Evolutionary conservation across 1,139 yeast species (phyloP).

Genomic region (Scheffersomyces titani): DNA sequence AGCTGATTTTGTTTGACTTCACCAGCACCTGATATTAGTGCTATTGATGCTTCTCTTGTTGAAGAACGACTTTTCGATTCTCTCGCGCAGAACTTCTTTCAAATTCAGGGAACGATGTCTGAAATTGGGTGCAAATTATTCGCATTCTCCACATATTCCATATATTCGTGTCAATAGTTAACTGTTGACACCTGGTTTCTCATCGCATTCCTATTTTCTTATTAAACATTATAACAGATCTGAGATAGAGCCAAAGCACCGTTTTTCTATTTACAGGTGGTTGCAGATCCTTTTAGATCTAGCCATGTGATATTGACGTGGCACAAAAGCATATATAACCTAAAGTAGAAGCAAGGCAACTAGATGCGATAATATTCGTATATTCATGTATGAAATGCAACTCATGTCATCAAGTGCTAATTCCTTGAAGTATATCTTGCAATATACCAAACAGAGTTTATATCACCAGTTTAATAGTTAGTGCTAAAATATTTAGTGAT

Average conservation of each 20-base stretch:
- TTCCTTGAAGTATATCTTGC: not conserved
- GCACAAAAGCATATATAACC: not conserved
- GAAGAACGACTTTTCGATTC: not conserved
- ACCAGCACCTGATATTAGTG: too few relatives aligned
- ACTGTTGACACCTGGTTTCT: not conserved
- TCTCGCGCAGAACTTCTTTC: not conserved
- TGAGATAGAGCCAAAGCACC: too few relatives aligned
- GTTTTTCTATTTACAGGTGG: not conserved
- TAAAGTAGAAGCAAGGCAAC: too few relatives aligned
- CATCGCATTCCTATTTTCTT: not conserved
- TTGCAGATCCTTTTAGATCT: not conserved
- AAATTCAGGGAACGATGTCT: not conserved
- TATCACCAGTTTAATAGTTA: too few relatives aligned
- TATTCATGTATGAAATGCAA: not conserved
- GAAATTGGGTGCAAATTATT: not conserved
- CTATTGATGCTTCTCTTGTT: not conserved
- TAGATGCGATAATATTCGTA: not conserved
- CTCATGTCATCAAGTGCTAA: not conserved
- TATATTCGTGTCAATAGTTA: not conserved
- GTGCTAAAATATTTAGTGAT: too few relatives aligned
- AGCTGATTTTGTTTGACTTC: too few relatives aligned
- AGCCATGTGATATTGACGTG: not conserved
- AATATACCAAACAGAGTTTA: too few relatives aligned
- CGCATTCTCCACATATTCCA: not conserved
- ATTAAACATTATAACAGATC: too few relatives aligned